Evolutionary conservation across 257 asterid species (phyloP), one percentile per base, ranked within the genome.

Genomic region (Leptodermis oblonga): DNA sequence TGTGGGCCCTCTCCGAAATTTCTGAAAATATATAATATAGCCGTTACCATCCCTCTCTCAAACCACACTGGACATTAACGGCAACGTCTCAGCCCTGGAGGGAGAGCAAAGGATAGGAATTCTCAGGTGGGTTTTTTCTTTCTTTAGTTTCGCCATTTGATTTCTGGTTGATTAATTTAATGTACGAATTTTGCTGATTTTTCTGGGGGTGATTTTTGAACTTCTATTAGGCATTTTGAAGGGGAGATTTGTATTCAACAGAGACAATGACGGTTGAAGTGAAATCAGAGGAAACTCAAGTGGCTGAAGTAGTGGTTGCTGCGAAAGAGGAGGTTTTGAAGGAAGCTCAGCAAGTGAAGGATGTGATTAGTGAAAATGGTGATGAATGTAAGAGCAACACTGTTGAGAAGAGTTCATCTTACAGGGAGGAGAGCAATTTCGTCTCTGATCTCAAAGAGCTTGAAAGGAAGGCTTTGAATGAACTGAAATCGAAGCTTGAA

Each of bases 341-440:
- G 70, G 74, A 73, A 36, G 64, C 45, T 1, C 55, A 52, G 33
- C 86, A 74, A 61, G 77, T 62, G 49, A 73, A 83, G 79, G 70
- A 79, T 39, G 86, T 67, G 67, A 66, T 49, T 41, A 18, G 1
- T 41, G 64, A 8, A 37, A 62, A 55, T 39, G 82, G 75, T 31
- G 84, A 71, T 14, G 86, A 81, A 4, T 23, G 59, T 26, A 76
- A 79, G 62, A 73, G 80, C 12, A 81, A 76, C 61, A 11, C 65
- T 26, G 86, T 89, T 42, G 90, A 81, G 76, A 89, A 85, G 62
- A 82, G 87, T 74, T 78, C 92, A 71, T 86, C 96, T 22, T 89
- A 89, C 78, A 87, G 96, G 77, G 96, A 89, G 60, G 94, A 89
- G 82, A 89, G 90, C 86, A 85, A 82, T 62, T 74, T 85, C 22